Evolutionary conservation across 2,329 filamentous ascomycete genomes (phyloP), one percentile per base, ranked within the genome.

Genomic region (Claviceps digitariae): DNA sequence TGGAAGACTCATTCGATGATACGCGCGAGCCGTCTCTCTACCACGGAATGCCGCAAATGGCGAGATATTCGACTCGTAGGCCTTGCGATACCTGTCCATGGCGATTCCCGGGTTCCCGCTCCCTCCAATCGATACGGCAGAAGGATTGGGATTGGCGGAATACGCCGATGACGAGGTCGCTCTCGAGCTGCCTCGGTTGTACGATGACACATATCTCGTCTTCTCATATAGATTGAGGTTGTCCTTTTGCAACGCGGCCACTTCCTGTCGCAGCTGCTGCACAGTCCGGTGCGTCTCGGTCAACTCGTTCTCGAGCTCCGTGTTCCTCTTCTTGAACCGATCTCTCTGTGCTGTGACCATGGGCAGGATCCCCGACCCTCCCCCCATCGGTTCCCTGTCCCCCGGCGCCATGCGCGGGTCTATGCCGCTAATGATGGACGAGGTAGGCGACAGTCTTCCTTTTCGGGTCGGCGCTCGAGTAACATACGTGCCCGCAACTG

Each of bases 321-420:
- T 74, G 59, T 95, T 97, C 64, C 90, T 88, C 74, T 95, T 89
- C 76, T 96, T 97, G 79, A 97, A 98, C 51, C 93, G 88, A 70
- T 98, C 93, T 57, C 93, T 85, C 70, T 98, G 94, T 1, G 94
- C 93, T 36, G 93, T 95, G 51, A 98, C 87, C 94, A 98, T 98
- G 36, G 93, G 94, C 25, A 98, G 74, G 58, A 98, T 96, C 13
- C 90, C 89, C 0, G 87, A 87, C 2, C 88, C 87, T 52, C 87
- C 77, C 34, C 86, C 86, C 53, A 84, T 77, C 9, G 83, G 75
- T 48, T 89, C 86, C 17, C 76, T 72, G 41, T 75, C 69, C 9
- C 69, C 66, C 48, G 70, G 73, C 44, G 61, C 58, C 17, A 55
- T 74, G 45, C 81, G 77, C 23, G 86, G 83, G 63, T 95, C 87